Evolutionary conservation across 2,329 filamentous ascomycete species (phyloP).

Genomic region (Penicillium sp.): DNA sequence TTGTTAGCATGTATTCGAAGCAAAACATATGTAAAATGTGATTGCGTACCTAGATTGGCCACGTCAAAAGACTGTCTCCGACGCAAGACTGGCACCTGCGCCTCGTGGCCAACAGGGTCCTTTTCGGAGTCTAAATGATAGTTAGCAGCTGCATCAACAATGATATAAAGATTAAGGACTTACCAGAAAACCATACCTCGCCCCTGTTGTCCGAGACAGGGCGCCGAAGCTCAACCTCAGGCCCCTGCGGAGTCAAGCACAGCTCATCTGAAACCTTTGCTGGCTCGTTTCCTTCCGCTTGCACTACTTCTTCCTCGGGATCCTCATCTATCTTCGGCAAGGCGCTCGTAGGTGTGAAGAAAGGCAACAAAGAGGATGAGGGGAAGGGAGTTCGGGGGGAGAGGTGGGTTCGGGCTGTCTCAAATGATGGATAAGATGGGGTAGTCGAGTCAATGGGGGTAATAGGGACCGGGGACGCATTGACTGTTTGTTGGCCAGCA

Average conservation of each 20-base stretch:
- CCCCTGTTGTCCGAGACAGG: neutral
- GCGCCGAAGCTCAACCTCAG: neutral
- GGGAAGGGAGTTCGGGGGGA: neutral
- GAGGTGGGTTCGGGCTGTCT: neutral
- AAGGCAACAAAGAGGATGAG: neutral
- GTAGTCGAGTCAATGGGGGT: neutral
- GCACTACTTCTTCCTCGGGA: neutral
- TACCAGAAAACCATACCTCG: slow-evolving; percentile 1
- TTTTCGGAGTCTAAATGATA: neutral
- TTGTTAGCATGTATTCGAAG: neutral
- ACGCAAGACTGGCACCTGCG: neutral
- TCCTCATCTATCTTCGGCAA: neutral
- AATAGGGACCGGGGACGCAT: neutral
- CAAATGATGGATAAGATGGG: neutral
- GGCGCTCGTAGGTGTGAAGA: neutral
- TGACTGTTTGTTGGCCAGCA: neutral
- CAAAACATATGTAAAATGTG: neutral
- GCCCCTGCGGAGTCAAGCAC: neutral
- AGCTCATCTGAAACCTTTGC: neutral
- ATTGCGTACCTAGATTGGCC: neutral
- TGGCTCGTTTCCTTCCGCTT: neutral
- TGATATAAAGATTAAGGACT: neutral
- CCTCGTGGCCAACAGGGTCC: neutral
- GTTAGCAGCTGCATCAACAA: neutral
- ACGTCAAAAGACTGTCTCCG: neutral